Evolutionary conservation across 2,329 filamentous ascomycete species (phyloP).

Genomic region (Stagonosporopsis rhizophila): DNA sequence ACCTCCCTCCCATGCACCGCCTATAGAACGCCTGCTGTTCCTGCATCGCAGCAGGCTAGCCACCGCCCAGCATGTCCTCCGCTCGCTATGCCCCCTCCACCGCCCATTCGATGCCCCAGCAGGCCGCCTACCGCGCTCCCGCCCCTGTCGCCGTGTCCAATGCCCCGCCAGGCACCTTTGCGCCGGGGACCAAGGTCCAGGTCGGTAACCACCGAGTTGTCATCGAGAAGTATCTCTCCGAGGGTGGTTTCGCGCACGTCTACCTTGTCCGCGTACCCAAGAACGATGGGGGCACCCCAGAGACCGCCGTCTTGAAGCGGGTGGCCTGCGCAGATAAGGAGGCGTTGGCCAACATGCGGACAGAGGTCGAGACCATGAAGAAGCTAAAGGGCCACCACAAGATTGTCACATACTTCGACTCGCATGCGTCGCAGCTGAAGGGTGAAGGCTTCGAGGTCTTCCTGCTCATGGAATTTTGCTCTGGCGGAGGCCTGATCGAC

Average conservation of each 20-base stretch:
- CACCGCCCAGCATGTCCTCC: conserved; percentile 48
- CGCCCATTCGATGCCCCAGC: conserved; percentile 44
- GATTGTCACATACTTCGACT: conserved; percentile 98
- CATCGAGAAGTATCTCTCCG: conserved; percentile 96
- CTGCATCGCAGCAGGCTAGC: conserved; percentile 44
- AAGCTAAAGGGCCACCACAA: conserved; percentile 94
- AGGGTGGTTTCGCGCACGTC: conserved; percentile 97
- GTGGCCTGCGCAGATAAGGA: conserved; percentile 98
- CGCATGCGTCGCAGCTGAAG: conserved; percentile 91
- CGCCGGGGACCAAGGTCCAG: conserved; percentile 94
- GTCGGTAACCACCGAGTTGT: conserved; percentile 91
- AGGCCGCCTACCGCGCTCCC: conserved; percentile 46
- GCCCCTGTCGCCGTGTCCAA: conserved; percentile 40
- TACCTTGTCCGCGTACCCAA: conserved; percentile 87
- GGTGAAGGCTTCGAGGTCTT: conserved; percentile 98
- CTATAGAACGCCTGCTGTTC: conserved; percentile 38
- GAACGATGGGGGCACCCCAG: conserved; percentile 76
- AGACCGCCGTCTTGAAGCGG: conserved; percentile 87
- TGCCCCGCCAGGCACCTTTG: conserved; percentile 75
- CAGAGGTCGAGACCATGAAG: conserved; percentile 99
- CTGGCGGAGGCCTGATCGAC: conserved; percentile 93
- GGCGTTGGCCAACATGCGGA: conserved; percentile 92
- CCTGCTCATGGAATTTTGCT: conserved; percentile 96
- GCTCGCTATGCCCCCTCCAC: conserved; percentile 48
- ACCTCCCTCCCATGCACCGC: conserved; percentile 38